These are phyloP conservation scores for Thermothelomyces thermophilus DNA, from an alignment of 2,329 filamentous ascomycete species.

Conservation along the genomic window DNA sequence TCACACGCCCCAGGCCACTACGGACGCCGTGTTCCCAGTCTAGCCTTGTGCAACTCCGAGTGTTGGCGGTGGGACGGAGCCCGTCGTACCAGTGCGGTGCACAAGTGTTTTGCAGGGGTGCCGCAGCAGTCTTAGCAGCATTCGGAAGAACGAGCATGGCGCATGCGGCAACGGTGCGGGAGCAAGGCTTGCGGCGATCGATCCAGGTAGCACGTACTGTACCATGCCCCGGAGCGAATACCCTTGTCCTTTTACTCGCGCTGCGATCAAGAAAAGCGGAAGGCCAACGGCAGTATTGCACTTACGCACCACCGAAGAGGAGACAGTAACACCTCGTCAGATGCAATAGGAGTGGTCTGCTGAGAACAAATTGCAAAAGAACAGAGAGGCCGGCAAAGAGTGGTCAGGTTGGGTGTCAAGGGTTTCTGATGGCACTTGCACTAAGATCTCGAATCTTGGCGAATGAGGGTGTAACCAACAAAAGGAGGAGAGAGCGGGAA, in stretches of 20 bases:
- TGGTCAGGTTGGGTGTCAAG: background rate
- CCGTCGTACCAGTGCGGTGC: slow-evolving; percentile 19
- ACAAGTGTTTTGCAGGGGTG: slow-evolving; percentile 32
- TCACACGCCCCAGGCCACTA: slow-evolving; percentile 18
- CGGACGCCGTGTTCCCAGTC: slow-evolving; percentile 15
- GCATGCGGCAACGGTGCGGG: slow-evolving; percentile 31
- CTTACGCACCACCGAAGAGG: slow-evolving; percentile 3
- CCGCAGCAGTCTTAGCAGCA: slow-evolving; percentile 30
- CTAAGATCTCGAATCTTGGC: slow-evolving; percentile 4
- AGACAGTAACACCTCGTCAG: background rate
- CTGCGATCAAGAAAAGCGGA: slow-evolving; percentile 7
- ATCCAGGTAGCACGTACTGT: slow-evolving; percentile 32
- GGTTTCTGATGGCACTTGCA: slow-evolving; percentile 6
- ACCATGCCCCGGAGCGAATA: slow-evolving; percentile 31
- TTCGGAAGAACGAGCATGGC: slow-evolving; percentile 36
- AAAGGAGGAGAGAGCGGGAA: slow-evolving; percentile 2
- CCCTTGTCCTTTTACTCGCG: slow-evolving; percentile 29
- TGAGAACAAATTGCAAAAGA: background rate
- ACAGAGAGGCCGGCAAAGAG: background rate
- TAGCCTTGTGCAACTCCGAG: slow-evolving; percentile 21
- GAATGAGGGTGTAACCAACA: slow-evolving; percentile 6
- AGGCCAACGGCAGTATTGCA: slow-evolving; percentile 1
- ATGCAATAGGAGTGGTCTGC: background rate
- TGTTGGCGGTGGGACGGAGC: slow-evolving; percentile 14
- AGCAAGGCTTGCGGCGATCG: slow-evolving; percentile 27